phyloP scores from a whole-genome alignment of 1,139 yeast species.

The Blastobotrys arbuscula region DNA sequence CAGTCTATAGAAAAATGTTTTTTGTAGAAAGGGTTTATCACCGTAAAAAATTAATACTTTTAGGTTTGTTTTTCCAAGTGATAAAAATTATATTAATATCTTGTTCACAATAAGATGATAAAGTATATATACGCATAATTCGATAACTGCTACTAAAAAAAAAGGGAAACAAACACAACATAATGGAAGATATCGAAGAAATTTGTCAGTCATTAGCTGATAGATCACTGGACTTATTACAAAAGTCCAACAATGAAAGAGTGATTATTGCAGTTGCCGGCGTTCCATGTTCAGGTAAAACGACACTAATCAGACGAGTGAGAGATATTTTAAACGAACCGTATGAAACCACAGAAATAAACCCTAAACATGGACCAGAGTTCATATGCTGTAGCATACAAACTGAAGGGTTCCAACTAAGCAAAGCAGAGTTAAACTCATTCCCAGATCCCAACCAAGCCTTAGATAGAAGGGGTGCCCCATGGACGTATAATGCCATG shows the following conservation, averaged over 20 bases:
- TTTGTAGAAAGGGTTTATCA: too few relatives aligned
- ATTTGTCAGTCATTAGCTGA: constrained; percentile 1
- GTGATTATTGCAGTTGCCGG: constrained; percentile 60
- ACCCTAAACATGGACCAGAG: not conserved
- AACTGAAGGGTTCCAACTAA: constrained; percentile 63
- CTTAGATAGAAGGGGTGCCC: constrained; percentile 68
- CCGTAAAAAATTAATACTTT: too few relatives aligned
- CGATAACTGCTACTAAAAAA: too few relatives aligned
- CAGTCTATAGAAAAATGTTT: too few relatives aligned
- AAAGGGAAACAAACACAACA: too few relatives aligned
- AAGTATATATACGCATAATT: too few relatives aligned
- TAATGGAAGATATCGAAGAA: not conserved
- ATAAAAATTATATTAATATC: too few relatives aligned
- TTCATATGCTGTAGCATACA: constrained; percentile 38
- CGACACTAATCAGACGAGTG: constrained; percentile 38
- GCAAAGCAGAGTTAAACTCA: constrained; percentile 47
- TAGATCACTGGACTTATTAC: not conserved
- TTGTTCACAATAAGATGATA: too few relatives aligned
- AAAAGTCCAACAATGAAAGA: constrained; percentile 29
- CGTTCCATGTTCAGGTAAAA: constrained; percentile 78
- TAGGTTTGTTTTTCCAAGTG: too few relatives aligned
- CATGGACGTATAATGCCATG: constrained; percentile 69
- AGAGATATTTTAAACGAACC: not conserved
- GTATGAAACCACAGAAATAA: constrained; percentile 23
- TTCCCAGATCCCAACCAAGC: constrained; percentile 55